Evolutionary conservation across 768 basidiomycete species (phyloP), one percentile per base, ranked within the genome.

Genomic region (Naganishia onofrii): DNA sequence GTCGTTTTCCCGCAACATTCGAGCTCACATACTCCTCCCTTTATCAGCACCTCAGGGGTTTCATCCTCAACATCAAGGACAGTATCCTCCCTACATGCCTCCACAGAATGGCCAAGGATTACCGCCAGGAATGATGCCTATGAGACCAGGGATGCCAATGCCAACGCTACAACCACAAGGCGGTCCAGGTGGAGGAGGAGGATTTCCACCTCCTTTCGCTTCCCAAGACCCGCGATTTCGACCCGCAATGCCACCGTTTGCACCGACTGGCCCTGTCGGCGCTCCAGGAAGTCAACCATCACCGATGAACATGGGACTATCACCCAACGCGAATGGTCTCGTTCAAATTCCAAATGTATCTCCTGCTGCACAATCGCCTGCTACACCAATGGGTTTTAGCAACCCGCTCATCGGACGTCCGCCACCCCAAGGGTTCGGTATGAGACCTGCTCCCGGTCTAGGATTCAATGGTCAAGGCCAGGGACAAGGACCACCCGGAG

Each of bases 121-220:
- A 54, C 56, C 38, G 31, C 56, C 36, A 44, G 58, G 68, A 13
- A 65, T 70, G 38, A 46, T 52, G 34, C 69, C 69, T 3, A 58
- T 58, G 23, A 36, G 57, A 21, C 69, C 69, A 1, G 69, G 69
- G 5, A 70, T 70, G 69, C 69, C 69, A 10, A 58, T 60, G 29
- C 74, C 74, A 23, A 72, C 73, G 17, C 64, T 71, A 10, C 65
- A 56, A 51, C 67, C 70, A 3, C 51, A 57, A 12, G 46, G 15
- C 48, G 34, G 29, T 42, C 65, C 74, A n/a, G 71, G 72, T 42
- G 42, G 42, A 42, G 55, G 68, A 67, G 42, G 42, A 42, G 55
- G 68, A 67, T 13, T 42, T 51, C 76, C 46, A 42, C 78, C 78
- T 29, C 78, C 78, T n/a, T 79, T 77, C 72, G 73, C 76, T 13